Conservation (phyloP, 2,329 filamentous ascomycete species). For the Diaporthe sp. region DNA sequence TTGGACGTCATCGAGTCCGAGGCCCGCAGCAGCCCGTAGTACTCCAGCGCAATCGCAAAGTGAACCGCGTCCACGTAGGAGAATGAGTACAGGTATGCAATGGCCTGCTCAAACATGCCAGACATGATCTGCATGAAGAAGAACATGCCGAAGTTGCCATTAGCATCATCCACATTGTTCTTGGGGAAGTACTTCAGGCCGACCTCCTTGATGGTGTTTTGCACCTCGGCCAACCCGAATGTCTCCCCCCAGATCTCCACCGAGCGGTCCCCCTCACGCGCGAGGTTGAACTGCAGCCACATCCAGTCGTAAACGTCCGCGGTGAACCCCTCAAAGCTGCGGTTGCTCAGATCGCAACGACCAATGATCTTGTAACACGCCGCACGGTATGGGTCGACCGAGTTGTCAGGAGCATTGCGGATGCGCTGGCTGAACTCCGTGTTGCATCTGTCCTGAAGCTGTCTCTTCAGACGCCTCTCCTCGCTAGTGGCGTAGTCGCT, state of each 20-base stretch:
- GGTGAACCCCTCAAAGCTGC: slow-evolving; percentile 73
- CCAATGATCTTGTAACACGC: slow-evolving; percentile 98
- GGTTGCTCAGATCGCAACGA: slow-evolving; percentile 77
- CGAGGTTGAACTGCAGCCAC: slow-evolving; percentile 80
- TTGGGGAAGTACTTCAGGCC: slow-evolving; percentile 92
- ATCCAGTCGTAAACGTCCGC: slow-evolving; percentile 79
- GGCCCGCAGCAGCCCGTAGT: slow-evolving; percentile 90
- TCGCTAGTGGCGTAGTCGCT: slow-evolving; percentile 83
- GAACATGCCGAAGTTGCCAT: slow-evolving; percentile 87
- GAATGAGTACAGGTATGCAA: slow-evolving; percentile 92
- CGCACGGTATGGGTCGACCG: slow-evolving; percentile 94
- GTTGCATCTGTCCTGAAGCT: slow-evolving; percentile 88
- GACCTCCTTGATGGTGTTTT: slow-evolving; percentile 87
- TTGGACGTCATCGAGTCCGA: slow-evolving; percentile 83
- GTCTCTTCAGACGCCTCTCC: slow-evolving; percentile 82
- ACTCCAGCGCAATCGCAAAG: slow-evolving; percentile 90
- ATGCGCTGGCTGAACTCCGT: slow-evolving; percentile 90
- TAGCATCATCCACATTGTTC: slow-evolving; percentile 78
- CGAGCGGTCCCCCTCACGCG: slow-evolving; percentile 74
- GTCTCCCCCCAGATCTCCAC: slow-evolving; percentile 76
- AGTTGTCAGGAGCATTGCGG: slow-evolving; percentile 86
- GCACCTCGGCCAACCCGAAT: slow-evolving; percentile 77
- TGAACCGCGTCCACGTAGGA: slow-evolving; percentile 95
- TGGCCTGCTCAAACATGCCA: slow-evolving; percentile 93
- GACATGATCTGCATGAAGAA: slow-evolving; percentile 93